These are phyloP conservation scores for Geotrichum citri-aurantii DNA, from an alignment of 1,139 yeast species.

Conservation along the genomic window DNA sequence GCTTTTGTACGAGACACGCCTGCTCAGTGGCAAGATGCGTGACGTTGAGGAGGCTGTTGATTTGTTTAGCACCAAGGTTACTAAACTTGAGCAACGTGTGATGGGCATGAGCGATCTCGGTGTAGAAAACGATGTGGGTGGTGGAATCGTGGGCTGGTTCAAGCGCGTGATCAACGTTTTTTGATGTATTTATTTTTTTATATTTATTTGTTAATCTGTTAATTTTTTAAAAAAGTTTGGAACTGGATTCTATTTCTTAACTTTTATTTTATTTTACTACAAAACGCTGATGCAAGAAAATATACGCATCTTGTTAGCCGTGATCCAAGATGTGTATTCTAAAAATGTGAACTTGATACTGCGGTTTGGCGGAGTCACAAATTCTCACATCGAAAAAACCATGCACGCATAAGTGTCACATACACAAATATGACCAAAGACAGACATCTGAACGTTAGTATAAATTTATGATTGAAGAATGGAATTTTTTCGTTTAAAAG, in stretches of 20 bases:
- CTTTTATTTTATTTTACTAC: background rate
- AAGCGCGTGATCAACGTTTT: background rate
- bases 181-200: background rate
- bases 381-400: no score
- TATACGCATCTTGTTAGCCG: no score
- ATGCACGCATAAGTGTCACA: no score
- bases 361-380: no score
- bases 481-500: no score
- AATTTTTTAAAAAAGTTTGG: background rate
- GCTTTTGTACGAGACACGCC: slow-evolving; percentile 70
- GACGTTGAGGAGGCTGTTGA: slow-evolving; percentile 76
- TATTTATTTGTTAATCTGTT: background rate
- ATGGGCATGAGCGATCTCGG: background rate
- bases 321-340: no score
- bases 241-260: background rate
- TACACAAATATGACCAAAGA: no score
- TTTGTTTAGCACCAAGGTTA: slow-evolving; percentile 43
- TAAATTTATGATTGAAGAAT: no score
- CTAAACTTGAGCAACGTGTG: slow-evolving; percentile 34
- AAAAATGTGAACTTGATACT: no score
- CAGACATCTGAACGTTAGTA: no score
- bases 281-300: no score
- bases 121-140: background rate
- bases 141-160: background rate
- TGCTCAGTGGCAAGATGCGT: slow-evolving; percentile 63